Evolutionary conservation across 495 filamentous ascomycete genomes (phyloP), one percentile per base, ranked within the genome.

Genomic region (Penicillium cosmopolitanum): DNA sequence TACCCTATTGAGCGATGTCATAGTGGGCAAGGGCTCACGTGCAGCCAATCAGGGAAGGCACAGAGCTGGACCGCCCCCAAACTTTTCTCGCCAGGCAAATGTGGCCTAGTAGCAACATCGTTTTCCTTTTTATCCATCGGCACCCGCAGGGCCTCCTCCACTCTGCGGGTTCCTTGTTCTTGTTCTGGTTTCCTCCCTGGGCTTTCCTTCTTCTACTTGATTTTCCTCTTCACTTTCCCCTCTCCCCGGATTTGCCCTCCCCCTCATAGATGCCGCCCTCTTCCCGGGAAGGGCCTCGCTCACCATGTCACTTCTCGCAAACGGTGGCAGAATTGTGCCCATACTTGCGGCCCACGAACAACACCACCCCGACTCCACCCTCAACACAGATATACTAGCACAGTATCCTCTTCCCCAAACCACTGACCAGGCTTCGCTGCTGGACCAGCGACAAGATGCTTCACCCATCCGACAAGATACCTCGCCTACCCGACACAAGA

Each of bases 301-400:
- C 71, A 79, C 55, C 57, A 80, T 80, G 78, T 70, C 78, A 59
- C 65, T 73, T 51, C 56, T 71, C 62, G 67, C 65, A 51, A 73
- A 77, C 66, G 74, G 72, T 73, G 74, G 68, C 74, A 79, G 78
- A 74, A 79, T 80, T 58, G 76, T 80, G 68, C 78, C 78, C 61
- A 74, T 80, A 73, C 67, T 80, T 62, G 58, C 64, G 57, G 66
- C 72, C 34, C 69, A 62, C 62, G 64, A 68, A 56, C 66, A 68
- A 56, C 64, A 64, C 40, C 42, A 48, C 23, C 40, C 42, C 56
- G 57, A 69, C 57, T 56, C 62, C 53, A 58, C 67, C 38, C 52
- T 69, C 16, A 47, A 65, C 28, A 57, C 56, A 47, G 51, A 47
- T 52, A 16, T 57, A 40, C 50, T 62, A 59, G 47, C 61, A 57